Percentiles rank a stretch among this genome's conserved stretches.
phyloP scores from a whole-genome alignment of 805 yeast genomes.

The Candida odintsovae region DNA sequence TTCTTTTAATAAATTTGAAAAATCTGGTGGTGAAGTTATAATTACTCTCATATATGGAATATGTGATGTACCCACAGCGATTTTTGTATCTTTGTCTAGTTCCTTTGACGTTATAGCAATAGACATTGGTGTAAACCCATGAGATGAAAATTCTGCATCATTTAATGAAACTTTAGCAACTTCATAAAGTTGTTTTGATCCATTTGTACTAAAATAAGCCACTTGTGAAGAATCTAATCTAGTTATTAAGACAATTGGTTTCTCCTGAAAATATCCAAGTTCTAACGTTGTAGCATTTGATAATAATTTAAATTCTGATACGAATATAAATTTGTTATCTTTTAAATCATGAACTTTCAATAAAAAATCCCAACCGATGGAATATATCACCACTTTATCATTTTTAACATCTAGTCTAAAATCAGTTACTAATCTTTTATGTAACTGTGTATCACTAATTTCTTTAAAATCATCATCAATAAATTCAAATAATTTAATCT shows the following conservation, averaged over 20 bases:
- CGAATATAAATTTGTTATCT: conserved; percentile 12
- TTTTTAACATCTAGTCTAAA: conserved; percentile 21
- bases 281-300: conserved; percentile 51
- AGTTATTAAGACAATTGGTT: conserved; percentile 45
- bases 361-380: conserved; percentile 56
- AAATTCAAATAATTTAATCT: conserved; percentile 24
- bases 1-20: background rate
- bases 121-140: conserved; percentile 55
- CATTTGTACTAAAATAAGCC: conserved; percentile 31
- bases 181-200: conserved; percentile 24
- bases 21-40: conserved; percentile 39
- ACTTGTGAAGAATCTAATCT: conserved; percentile 55
- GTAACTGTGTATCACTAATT: conserved; percentile 26
- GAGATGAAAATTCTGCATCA: conserved; percentile 65
- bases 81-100: conserved; percentile 21
- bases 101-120: conserved; percentile 25
- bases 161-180: conserved; percentile 51
- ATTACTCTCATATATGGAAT: conserved; percentile 71
- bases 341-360: conserved; percentile 32
- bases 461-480: conserved; percentile 4
- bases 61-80: conserved; percentile 71
- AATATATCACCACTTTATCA: conserved; percentile 28
- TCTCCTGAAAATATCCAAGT: conserved; percentile 19
- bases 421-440: conserved; percentile 33
- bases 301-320: conserved; percentile 30